Conservation (phyloP, 768 basidiomycete species). For the Leccinum broughii region DNA sequence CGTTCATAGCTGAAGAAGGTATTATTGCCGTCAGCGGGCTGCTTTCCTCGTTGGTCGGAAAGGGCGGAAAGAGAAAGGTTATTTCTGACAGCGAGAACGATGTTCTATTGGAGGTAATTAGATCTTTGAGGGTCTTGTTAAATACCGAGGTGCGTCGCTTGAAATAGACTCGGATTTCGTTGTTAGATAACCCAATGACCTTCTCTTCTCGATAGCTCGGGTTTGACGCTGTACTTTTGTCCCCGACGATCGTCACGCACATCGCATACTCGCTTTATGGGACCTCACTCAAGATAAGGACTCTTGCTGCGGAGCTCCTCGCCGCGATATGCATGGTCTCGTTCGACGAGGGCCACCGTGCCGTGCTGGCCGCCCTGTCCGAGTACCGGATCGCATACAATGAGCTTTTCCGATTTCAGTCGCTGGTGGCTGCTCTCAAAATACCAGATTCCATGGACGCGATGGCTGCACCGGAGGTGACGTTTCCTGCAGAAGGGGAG, state of each 20-base stretch:
- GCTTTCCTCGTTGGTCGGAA: slow-evolving; percentile 63
- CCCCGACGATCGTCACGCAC: slow-evolving; percentile 66
- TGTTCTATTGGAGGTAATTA: slow-evolving; percentile 71
- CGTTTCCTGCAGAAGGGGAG: slow-evolving; percentile 54
- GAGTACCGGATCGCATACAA: slow-evolving; percentile 73
- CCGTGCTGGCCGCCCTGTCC: slow-evolving; percentile 75
- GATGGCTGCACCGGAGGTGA: slow-evolving; percentile 31
- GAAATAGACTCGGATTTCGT: neutral
- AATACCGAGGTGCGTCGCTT: slow-evolving; percentile 70
- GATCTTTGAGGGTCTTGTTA: slow-evolving; percentile 77
- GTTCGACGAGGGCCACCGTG: slow-evolving; percentile 64
- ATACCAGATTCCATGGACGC: slow-evolving; percentile 46
- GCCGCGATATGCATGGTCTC: slow-evolving; percentile 83
- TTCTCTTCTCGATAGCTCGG: slow-evolving; percentile 52
- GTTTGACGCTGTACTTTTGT: slow-evolving; percentile 64
- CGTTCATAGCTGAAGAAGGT: slow-evolving; percentile 67
- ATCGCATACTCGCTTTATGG: slow-evolving; percentile 71
- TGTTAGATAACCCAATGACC: neutral
- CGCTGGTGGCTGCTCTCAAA: slow-evolving; percentile 62
- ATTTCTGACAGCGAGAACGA: slow-evolving; percentile 65
- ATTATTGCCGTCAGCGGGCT: slow-evolving; percentile 60
- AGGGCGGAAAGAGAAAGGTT: slow-evolving; percentile 60
- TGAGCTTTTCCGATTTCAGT: slow-evolving; percentile 80
- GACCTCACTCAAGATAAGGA: slow-evolving; percentile 66
- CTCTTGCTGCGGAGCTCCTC: slow-evolving; percentile 72